A percentile compares a stretch with the other conserved stretches of the same genome.
Evolutionary conservation across 306 rosid species (phyloP).

Genomic region (Pterocarpus santalinus): DNA sequence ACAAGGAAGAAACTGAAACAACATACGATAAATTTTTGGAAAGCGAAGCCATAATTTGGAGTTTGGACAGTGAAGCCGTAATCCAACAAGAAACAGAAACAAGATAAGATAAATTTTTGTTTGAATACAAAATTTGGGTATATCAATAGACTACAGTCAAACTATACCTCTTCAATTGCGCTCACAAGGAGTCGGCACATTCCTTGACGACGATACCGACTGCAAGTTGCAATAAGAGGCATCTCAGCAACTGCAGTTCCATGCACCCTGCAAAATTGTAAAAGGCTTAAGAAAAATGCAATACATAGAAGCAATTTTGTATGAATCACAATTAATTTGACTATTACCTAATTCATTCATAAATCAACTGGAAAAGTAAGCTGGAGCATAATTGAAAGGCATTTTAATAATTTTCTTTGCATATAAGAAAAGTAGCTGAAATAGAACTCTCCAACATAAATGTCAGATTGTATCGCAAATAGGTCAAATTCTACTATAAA

Average conservation of each 20-base stretch:
- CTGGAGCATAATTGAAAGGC: constrained; percentile 22
- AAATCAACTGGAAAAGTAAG: constrained; percentile 41
- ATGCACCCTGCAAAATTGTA: constrained; percentile 74
- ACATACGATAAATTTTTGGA: too few species aligned
- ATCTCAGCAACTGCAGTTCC: constrained; percentile 91
- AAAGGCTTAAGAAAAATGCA: constrained; percentile 36
- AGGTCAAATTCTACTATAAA: constrained; percentile 34
- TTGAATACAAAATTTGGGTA: constrained; percentile 20
- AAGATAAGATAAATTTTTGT: constrained; percentile 3
- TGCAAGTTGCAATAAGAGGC: constrained; percentile 98
- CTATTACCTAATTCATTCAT: constrained; percentile 21
- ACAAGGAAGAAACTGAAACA: too few species aligned
- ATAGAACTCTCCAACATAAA: constrained; percentile 10
- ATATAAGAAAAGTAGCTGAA: constrained; percentile 35
- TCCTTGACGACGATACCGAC: constrained; percentile 91
- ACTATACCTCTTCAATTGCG: constrained; percentile 83
- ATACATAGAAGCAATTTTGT: neutral
- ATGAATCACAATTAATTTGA: constrained; percentile 26
- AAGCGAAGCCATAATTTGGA: too few species aligned
- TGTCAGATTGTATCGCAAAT: constrained; percentile 3
- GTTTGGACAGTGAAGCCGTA: neutral
- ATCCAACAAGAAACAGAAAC: constrained; percentile 20
- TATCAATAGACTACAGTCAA: constrained; percentile 40
- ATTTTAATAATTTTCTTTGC: constrained; percentile 30
- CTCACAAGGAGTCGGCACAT: constrained; percentile 90